phyloP scores from a whole-genome alignment of 73 alveolate genomes.

The Tetrahymena elliotti region DNA sequence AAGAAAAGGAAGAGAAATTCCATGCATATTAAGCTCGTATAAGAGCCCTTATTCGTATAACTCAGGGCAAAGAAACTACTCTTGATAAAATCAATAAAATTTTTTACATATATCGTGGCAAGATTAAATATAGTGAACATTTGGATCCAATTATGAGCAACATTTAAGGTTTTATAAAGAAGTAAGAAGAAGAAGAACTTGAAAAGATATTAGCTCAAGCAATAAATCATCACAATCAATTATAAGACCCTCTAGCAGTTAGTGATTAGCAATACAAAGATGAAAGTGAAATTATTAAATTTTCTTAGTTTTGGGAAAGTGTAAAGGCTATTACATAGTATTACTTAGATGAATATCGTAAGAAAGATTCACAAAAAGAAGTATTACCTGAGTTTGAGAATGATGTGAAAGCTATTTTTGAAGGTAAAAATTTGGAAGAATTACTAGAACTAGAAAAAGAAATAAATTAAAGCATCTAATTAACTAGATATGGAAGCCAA shows the following conservation, averaged over 20 bases:
- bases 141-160: slow-evolving; percentile 33
- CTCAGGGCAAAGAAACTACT: slow-evolving; percentile 40
- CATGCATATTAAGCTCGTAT: slow-evolving; percentile 37
- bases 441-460: slow-evolving; percentile 69
- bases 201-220: slow-evolving; percentile 27
- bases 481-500: slow-evolving; percentile 48
- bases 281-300: slow-evolving; percentile 39
- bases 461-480: slow-evolving; percentile 51
- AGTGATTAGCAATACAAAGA: slow-evolving; percentile 38
- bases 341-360: slow-evolving; percentile 43
- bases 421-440: slow-evolving; percentile 69
- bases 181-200: slow-evolving; percentile 7
- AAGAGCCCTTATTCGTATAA: slow-evolving; percentile 38
- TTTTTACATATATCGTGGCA: slow-evolving; percentile 28
- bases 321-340: slow-evolving; percentile 32
- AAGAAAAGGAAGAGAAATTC: slow-evolving; percentile 31
- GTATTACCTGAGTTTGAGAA: slow-evolving; percentile 61
- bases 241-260: slow-evolving; percentile 46
- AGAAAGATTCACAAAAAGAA: slow-evolving; percentile 37
- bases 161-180: slow-evolving; percentile 9
- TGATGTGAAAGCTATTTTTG: slow-evolving; percentile 63
- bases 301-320: slow-evolving; percentile 35
- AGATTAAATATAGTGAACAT: slow-evolving; percentile 16
- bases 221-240: slow-evolving; percentile 18
- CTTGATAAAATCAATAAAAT: slow-evolving; percentile 40